Evolutionary conservation across 2,329 filamentous ascomycete species (phyloP).

Genomic region (Aspergillus eucalypticola): DNA sequence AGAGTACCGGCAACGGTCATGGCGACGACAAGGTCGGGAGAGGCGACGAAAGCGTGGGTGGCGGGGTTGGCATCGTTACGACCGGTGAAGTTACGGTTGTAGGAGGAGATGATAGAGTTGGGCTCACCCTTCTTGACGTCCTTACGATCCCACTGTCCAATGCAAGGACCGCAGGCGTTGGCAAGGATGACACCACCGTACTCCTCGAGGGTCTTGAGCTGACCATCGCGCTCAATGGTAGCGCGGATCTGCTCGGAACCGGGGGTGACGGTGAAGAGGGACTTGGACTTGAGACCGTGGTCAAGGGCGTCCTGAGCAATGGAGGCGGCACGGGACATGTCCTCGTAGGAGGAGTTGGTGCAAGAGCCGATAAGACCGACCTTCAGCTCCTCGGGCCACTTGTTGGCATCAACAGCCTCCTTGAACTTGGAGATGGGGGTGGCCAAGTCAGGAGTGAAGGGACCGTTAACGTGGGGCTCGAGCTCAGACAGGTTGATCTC

Average conservation of each 20-base stretch:
- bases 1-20: slow-evolving; percentile 80
- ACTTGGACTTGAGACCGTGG: slow-evolving; percentile 91
- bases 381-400: slow-evolving; percentile 95
- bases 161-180: slow-evolving; percentile 91
- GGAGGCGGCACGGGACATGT: slow-evolving; percentile 90
- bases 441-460: slow-evolving; percentile 96
- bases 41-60: slow-evolving; percentile 90
- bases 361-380: slow-evolving; percentile 96
- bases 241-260: slow-evolving; percentile 96
- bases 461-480: slow-evolving; percentile 97
- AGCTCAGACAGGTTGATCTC: slow-evolving; percentile 94
- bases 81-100: slow-evolving; percentile 99
- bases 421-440: slow-evolving; percentile 98
- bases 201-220: slow-evolving; percentile 92
- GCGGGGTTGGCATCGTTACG: slow-evolving; percentile 96
- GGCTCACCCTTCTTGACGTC: slow-evolving; percentile 93
- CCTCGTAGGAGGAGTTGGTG: slow-evolving; percentile 88
- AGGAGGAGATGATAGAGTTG: slow-evolving; percentile 97
- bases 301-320: slow-evolving; percentile 88
- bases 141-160: slow-evolving; percentile 91
- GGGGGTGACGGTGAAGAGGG: slow-evolving; percentile 90
- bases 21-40: slow-evolving; percentile 85
- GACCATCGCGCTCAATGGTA: slow-evolving; percentile 86
- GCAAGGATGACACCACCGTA: slow-evolving; percentile 93
- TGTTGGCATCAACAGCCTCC: slow-evolving; percentile 88